Evolutionary conservation across 371 early-diverging fungal species (phyloP).

Genomic region (Amoeboaphelidium occidentale): DNA sequence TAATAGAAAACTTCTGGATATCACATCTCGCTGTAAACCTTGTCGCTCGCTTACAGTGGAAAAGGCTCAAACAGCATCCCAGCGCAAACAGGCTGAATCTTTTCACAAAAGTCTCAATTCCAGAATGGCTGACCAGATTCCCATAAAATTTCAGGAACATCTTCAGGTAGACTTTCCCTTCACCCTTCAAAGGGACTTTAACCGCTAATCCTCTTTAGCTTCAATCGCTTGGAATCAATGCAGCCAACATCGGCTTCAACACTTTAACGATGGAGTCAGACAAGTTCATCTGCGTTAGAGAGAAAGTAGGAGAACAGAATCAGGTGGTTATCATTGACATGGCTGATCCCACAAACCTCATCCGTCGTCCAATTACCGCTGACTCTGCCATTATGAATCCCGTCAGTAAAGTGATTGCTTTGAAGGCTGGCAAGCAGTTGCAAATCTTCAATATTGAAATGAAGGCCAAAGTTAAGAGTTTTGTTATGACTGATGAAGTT

Average conservation of each 20-base stretch:
- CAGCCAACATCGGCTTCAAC: constrained; percentile 67
- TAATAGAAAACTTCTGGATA: too few relatives aligned
- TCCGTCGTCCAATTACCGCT: constrained; percentile 80
- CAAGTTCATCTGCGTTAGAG: constrained; percentile 87
- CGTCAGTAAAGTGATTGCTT: constrained; percentile 65
- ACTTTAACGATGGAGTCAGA: constrained; percentile 93
- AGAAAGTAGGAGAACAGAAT: constrained; percentile 55
- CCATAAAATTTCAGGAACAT: constrained; percentile 58
- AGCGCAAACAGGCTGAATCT: background rate
- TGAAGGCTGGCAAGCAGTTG: constrained; percentile 73
- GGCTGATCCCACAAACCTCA: constrained; percentile 45
- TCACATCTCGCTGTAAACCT: too few relatives aligned
- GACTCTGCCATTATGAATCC: constrained; percentile 97
- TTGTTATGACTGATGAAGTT: constrained; percentile 74
- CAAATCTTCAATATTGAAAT: constrained; percentile 90
- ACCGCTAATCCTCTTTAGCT: constrained; percentile 26
- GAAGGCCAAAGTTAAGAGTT: constrained; percentile 79
- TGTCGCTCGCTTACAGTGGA: background rate
- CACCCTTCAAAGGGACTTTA: background rate
- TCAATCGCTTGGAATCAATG: constrained; percentile 65
- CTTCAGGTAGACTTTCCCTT: constrained; percentile 42
- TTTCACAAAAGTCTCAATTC: background rate
- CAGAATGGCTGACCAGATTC: background rate
- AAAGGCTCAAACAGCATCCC: background rate
- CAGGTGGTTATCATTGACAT: constrained; percentile 85